These are phyloP conservation scores for Tuber brumale DNA, from an alignment of 495 filamentous ascomycete genomes.

Conservation along the genomic window DNA sequence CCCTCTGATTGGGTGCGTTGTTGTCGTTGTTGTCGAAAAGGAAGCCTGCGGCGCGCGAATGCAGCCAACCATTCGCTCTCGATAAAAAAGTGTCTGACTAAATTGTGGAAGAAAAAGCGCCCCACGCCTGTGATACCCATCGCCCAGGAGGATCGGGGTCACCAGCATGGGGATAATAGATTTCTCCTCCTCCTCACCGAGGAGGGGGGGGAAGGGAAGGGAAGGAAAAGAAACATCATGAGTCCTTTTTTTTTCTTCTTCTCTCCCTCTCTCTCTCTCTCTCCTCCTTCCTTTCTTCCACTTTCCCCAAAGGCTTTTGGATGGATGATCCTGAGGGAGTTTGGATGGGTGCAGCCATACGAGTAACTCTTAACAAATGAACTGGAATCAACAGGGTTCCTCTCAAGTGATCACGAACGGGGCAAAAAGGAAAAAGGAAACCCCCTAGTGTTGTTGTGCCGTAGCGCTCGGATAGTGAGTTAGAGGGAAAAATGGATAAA, in stretches of 20 bases:
- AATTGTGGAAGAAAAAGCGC: constrained; percentile 9
- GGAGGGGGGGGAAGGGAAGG: not conserved
- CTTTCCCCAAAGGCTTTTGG: not conserved
- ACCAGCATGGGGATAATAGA: constrained; percentile 17
- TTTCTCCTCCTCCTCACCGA: constrained; percentile 17
- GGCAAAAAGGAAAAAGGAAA: not conserved
- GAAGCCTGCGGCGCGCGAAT: constrained; percentile 12
- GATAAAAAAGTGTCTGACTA: constrained; percentile 23
- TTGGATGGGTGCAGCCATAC: constrained; percentile 15
- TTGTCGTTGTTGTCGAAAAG: not conserved
- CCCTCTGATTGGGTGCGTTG: constrained; percentile 25
- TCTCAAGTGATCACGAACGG: constrained; percentile 18
- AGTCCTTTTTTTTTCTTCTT: not conserved
- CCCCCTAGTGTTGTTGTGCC: not conserved
- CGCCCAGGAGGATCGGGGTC: constrained; percentile 27
- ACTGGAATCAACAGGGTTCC: constrained; percentile 14
- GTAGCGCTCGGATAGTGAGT: constrained; percentile 17
- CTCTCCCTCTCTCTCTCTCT: no score
- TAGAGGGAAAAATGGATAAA: not conserved
- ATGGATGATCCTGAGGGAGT: constrained; percentile 21
- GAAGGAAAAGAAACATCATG: constrained; percentile 10
- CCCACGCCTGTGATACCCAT: constrained; percentile 36
- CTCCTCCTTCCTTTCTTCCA: not conserved
- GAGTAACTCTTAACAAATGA: constrained; percentile 26
- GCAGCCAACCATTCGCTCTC: constrained; percentile 24